These are phyloP conservation scores for Citropsis articulata DNA, from an alignment of 345 rosid species.

Conservation along the genomic window DNA sequence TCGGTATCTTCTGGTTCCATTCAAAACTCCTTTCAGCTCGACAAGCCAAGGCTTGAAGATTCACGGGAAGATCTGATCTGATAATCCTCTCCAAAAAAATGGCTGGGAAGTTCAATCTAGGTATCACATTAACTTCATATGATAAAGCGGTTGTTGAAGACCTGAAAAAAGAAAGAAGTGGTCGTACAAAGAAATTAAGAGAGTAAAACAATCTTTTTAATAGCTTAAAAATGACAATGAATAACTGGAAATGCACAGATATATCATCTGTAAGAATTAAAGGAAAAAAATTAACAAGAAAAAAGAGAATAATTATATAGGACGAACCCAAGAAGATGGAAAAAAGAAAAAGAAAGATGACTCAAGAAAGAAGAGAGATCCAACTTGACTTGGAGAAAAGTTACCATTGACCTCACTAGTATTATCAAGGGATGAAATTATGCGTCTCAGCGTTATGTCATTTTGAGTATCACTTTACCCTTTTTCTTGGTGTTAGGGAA, in stretches of 20 bases:
- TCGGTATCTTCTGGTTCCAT: slow-evolving; percentile 37
- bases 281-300: background rate
- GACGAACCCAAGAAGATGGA: background rate
- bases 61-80: slow-evolving; percentile 92
- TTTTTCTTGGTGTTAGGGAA: no score
- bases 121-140: slow-evolving; percentile 86
- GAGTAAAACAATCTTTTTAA: background rate
- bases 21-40: slow-evolving; percentile 61
- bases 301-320: background rate
- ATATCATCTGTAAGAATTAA: background rate
- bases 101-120: slow-evolving; percentile 89
- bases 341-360: background rate
- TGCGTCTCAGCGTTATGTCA: background rate
- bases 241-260: background rate
- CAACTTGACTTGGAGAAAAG: background rate
- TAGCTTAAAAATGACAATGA: background rate
- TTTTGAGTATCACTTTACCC: background rate
- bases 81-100: slow-evolving; percentile 92
- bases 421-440: background rate
- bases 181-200: background rate
- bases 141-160: slow-evolving; percentile 57
- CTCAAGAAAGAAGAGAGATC: background rate
- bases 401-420: background rate
- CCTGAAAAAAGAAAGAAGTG: slow-evolving; percentile 34
- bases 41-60: slow-evolving; percentile 82